phyloP scores from a whole-genome alignment of 345 rosid species.

The Raphanus raphanistrum region DNA sequence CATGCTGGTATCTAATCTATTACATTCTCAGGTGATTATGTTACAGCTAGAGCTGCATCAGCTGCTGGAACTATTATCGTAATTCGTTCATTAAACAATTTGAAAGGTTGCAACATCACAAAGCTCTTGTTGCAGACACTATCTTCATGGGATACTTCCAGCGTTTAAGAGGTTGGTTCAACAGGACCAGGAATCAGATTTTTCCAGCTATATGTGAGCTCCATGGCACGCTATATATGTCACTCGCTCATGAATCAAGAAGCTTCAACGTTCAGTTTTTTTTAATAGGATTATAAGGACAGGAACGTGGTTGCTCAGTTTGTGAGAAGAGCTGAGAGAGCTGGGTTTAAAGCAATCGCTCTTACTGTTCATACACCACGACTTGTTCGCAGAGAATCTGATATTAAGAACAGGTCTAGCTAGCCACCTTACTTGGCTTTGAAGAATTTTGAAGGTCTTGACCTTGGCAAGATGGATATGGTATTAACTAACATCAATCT shows the following conservation, averaged over 20 bases:
- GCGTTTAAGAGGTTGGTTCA: slow-evolving; percentile 87
- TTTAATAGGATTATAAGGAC: slow-evolving; percentile 59
- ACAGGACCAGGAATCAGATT: slow-evolving; percentile 81
- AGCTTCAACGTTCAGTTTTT: not conserved
- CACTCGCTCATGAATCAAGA: slow-evolving; percentile 1
- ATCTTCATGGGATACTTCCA: slow-evolving; percentile 84
- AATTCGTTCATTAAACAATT: not conserved
- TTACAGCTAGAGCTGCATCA: slow-evolving; percentile 80
- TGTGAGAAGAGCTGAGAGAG: slow-evolving; percentile 79
- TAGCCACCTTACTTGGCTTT: slow-evolving; percentile 72
- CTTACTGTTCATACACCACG: slow-evolving; percentile 88
- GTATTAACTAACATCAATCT: slow-evolving; percentile 33
- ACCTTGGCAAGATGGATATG: slow-evolving; percentile 82
- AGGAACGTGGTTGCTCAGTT: slow-evolving; percentile 77
- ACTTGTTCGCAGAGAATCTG: slow-evolving; percentile 61
- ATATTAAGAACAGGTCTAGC: slow-evolving; percentile 73
- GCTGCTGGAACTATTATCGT: slow-evolving; percentile 80
- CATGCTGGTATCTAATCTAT: too few species aligned
- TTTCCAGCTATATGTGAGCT: slow-evolving; percentile 82
- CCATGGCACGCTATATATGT: not conserved
- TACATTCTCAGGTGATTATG: slow-evolving; percentile 62
- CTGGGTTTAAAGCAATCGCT: slow-evolving; percentile 86
- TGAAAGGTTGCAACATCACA: not conserved
- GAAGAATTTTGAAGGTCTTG: slow-evolving; percentile 85
- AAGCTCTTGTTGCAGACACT: slow-evolving; percentile 50